Evolutionary conservation across 2,329 filamentous ascomycete species (phyloP).

Genomic region (Cercospora sp.): DNA sequence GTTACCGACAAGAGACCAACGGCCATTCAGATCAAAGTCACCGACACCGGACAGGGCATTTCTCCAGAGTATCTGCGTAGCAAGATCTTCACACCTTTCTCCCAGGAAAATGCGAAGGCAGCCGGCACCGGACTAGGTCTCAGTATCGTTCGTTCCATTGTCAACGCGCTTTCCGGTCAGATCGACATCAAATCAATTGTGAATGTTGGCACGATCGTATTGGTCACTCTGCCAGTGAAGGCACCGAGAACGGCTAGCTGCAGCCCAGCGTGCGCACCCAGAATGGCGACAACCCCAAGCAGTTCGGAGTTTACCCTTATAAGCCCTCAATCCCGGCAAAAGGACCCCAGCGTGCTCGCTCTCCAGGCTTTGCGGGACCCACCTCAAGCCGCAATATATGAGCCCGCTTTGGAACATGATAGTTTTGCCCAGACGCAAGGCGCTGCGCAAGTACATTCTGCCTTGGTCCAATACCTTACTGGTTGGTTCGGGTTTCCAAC

Average conservation of each 20-base stretch:
- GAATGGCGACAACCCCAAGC: neutral
- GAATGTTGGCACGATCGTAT: constrained; percentile 30
- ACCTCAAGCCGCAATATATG: constrained; percentile 30
- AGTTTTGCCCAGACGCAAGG: constrained; percentile 27
- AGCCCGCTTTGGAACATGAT: constrained; percentile 26
- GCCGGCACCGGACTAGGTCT: constrained; percentile 65
- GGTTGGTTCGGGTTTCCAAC: constrained; percentile 30
- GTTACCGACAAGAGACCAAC: constrained; percentile 20
- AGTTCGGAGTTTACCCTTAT: constrained; percentile 1
- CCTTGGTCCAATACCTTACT: constrained; percentile 27
- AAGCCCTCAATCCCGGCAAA: constrained; percentile 28
- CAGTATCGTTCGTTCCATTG: constrained; percentile 61
- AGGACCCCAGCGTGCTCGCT: constrained; percentile 44
- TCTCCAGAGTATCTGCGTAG: constrained; percentile 61
- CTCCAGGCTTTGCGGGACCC: constrained; percentile 45
- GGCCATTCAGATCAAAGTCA: constrained; percentile 42
- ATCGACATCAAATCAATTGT: constrained; percentile 52
- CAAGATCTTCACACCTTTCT: constrained; percentile 63
- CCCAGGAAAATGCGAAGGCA: constrained; percentile 61
- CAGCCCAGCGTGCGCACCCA: neutral
- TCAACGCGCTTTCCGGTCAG: constrained; percentile 60
- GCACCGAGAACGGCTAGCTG: constrained; percentile 28
- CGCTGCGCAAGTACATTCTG: constrained; percentile 25
- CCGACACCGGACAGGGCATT: constrained; percentile 67
- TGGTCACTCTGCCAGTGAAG: constrained; percentile 43